Evolutionary conservation across 106 monocot genomes (phyloP), one percentile per base, ranked within the genome.

Genomic region (Dioscorea zingiberensis): DNA sequence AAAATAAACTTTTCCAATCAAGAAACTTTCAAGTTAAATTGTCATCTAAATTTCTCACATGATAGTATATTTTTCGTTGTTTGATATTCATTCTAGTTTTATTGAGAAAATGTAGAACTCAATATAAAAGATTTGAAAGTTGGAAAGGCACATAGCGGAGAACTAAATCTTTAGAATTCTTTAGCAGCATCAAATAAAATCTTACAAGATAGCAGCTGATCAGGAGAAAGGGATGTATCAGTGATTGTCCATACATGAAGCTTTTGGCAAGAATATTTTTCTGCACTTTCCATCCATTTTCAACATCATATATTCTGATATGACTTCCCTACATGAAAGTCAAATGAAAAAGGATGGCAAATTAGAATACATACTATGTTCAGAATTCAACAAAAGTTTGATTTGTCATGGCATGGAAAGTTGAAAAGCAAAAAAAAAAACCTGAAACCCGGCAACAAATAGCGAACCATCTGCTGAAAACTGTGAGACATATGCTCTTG

Each of bases 401-500:
- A 38, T 38, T 38, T 10, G 10, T 38, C 38, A 38, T 38, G 38
- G 38, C 4, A 38, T 38, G 38, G 9, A 38, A 38, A 38, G 38
- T 38, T 38, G 38, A 38, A 38, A 38, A 38, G 38, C 38, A 38
- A 7, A 51, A 51, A 7, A 51, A 51, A 19, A 11, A 77, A 91
- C 94, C 87, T 95, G 94, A 72, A 85, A 95, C 26, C 82, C 94
- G 29, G 91, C 82, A 64, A 95, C 51, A 65, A 91, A 87, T 30
- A 90, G 84, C 7, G 87, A 87, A 48, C 94, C 94, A 72, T 95
- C 94, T 28, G 69, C 62, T 63, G 94, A 95, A 69, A 95, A 95
- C 54, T 87, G 87, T 11, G 94, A 95, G 59, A 95, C 78, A 74
- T 95, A 95, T 62, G 85, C 91, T 58, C 87, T 72, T 21, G 83